Percentiles rank a stretch among this genome's conserved stretches.
phyloP scores from a whole-genome alignment of 208 protist genomes.

The Crithidia brevicula region DNA sequence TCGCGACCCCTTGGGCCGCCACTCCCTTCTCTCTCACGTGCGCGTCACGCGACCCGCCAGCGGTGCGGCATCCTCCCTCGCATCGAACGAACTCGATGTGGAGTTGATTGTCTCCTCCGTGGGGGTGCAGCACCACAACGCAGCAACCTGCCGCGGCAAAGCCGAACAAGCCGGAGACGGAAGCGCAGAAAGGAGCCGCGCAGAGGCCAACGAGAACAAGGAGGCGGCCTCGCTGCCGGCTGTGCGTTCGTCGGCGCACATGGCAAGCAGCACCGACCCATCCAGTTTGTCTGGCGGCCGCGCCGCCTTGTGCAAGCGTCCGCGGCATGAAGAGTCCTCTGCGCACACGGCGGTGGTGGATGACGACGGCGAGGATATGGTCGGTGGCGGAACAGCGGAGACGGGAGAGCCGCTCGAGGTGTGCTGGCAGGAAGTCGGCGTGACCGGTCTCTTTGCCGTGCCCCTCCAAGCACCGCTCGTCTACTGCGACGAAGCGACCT shows the following conservation, averaged over 20 bases:
- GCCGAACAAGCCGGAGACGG: not conserved
- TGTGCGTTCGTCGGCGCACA: not conserved
- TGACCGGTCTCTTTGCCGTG: constrained; percentile 67
- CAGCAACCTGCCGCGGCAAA: not conserved
- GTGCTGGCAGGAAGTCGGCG: constrained; percentile 76
- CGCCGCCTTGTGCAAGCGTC: constrained; percentile 10
- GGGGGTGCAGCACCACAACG: constrained; percentile 49
- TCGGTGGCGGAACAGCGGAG: not conserved
- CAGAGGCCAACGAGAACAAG: too few species aligned
- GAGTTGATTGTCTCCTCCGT: constrained; percentile 82
- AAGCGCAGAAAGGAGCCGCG: not conserved
- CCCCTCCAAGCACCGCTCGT: constrained; percentile 46
- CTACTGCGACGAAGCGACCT: too few species aligned
- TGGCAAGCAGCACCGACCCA: not conserved
- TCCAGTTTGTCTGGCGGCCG: too few species aligned
- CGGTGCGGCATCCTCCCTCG: not conserved
- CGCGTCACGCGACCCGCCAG: constrained; percentile 10
- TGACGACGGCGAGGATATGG: constrained; percentile 29
- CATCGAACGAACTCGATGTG: constrained; percentile 31
- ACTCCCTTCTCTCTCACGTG: constrained; percentile 80
- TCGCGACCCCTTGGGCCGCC: constrained; percentile 87
- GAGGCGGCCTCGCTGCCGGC: too few species aligned
- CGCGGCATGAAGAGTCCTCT: constrained; percentile 18
- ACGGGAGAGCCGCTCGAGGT: not conserved
- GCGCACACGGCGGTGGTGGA: too few species aligned